Evolutionary conservation across 2,329 filamentous ascomycete genomes (phyloP).

Genomic region (Xylariaceae sp.): DNA sequence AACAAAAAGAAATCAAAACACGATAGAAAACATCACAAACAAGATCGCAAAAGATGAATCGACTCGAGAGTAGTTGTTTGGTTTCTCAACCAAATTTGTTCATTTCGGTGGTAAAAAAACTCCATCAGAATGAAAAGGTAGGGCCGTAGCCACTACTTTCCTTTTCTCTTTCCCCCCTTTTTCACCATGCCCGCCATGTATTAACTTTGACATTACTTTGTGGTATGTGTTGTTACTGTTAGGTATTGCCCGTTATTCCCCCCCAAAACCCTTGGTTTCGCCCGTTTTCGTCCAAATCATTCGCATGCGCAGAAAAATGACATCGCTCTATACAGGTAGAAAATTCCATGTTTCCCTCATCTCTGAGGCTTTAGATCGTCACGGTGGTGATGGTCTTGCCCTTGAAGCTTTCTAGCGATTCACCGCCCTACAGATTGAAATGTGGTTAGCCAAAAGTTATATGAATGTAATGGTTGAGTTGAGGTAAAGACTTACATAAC

Average conservation of each 20-base stretch:
- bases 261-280: not conserved
- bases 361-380: conserved; percentile 21
- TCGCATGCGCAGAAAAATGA: conserved; percentile 2
- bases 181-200: conserved; percentile 2
- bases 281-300: conserved; percentile 11
- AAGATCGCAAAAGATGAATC: too few species aligned
- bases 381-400: conserved; percentile 37
- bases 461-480: not conserved
- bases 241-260: not conserved
- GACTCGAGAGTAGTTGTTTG: too few species aligned
- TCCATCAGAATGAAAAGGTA: too few species aligned
- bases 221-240: not conserved
- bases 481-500: conserved; percentile 68
- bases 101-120: too few species aligned
- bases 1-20: too few species aligned
- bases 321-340: not conserved
- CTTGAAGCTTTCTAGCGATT: conserved; percentile 54
- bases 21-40: too few species aligned
- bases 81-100: too few species aligned
- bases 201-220: not conserved
- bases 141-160: not conserved
- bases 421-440: too few species aligned
- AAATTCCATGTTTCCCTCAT: not conserved
- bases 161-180: not conserved
- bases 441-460: not conserved